Evolutionary conservation across 2,329 filamentous ascomycete species (phyloP).

Genomic region (Colletotrichum sp.): DNA sequence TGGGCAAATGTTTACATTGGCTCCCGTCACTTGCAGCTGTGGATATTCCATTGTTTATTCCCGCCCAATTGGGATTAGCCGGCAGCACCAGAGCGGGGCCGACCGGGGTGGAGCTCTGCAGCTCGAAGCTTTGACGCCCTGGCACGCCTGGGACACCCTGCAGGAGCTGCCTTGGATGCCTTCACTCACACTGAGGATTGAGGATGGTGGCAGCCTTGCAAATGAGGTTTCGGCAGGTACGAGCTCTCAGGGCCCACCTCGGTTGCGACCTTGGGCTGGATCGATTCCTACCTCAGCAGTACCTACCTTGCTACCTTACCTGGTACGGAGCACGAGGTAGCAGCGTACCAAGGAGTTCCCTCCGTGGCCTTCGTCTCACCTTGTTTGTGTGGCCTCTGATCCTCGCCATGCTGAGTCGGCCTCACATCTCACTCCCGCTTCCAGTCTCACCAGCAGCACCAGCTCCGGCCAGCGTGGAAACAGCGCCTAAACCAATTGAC

Average conservation of each 20-base stretch:
- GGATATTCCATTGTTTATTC: slow-evolving; percentile 21
- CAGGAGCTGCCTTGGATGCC: neutral
- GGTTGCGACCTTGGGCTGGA: neutral
- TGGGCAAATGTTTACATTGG: slow-evolving; percentile 19
- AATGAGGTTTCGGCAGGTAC: slow-evolving; percentile 16
- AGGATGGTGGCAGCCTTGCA: neutral
- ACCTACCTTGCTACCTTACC: neutral
- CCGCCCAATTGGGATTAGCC: slow-evolving; percentile 8
- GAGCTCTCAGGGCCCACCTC: neutral
- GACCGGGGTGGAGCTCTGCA: neutral
- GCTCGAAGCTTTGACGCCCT: slow-evolving; percentile 2
- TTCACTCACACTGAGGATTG: neutral
- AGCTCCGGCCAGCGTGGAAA: neutral
- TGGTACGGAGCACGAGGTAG: neutral
- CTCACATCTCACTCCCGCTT: neutral
- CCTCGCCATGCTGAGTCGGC: neutral
- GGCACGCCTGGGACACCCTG: neutral
- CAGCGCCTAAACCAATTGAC: slow-evolving; percentile 3
- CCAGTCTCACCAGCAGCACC: neutral
- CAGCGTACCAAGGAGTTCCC: neutral
- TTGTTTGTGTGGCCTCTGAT: neutral
- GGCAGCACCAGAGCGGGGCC: neutral
- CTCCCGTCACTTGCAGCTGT: slow-evolving; percentile 1
- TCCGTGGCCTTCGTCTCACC: neutral
- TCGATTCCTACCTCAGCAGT: neutral